Base-by-base conservation (phyloP, 306 rosid genomes). In the Citrullus colocynthis region DNA sequence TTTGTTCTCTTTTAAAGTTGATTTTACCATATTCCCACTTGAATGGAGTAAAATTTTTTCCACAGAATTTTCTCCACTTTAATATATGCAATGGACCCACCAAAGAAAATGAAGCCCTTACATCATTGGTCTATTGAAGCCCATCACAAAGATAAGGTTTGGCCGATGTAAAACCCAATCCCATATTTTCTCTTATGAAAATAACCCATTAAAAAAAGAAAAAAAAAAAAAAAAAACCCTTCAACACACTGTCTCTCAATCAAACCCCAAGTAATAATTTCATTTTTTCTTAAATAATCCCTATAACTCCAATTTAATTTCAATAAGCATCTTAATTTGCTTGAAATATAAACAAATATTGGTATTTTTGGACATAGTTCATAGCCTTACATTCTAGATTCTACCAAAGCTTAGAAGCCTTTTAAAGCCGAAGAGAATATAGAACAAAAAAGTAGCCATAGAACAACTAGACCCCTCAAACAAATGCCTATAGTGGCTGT, bases 11-110 rank as follows among this genome's bases (percentile, higher is more conserved):
- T 45, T 24, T 7, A 45, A 71, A 42, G 56, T 69, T 69, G 36
- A 69, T 69, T 44, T 69, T 5, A 12, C 37, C 14, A 48, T 71
- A 21, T 45, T 48, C 76, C 37, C 3, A 71, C 13, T 21, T 21
- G 37, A 66, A 41, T 66, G 74, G 54, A 37, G 51, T 63, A 16
- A 63, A 63, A 0, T 6, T 2, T 15, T 32, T 63, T 34, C 45
- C 21, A 34, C 1, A 65, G 30, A 65, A 37, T 65, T 65, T 39
- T 65, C 1, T 18, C 30, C 51, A 65, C 73, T 65, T 65, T 18
- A 65, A 65, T 18, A 24, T 65, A 65, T 39, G 73, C 49, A 20
- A 67, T 42, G 74, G 74, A 67, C 74, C 74, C 55, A 67, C 36
- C 17, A 41, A 41, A 42, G 17, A 42, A 67, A 65, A 5, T 7